Conservation (phyloP, 2,329 filamentous ascomycete genomes). For the Macrophomina phaseolina region DNA sequence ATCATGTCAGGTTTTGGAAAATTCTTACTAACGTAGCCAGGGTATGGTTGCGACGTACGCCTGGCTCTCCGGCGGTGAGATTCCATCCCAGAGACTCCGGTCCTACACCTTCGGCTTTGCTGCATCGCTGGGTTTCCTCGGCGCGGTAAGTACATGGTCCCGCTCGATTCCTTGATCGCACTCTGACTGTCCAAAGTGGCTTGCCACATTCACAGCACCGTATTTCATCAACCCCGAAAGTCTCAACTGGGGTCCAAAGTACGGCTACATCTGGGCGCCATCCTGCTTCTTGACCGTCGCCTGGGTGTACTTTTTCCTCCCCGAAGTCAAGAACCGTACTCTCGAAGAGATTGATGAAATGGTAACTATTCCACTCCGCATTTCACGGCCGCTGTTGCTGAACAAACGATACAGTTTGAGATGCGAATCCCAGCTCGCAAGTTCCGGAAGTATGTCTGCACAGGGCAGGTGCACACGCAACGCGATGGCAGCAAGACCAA, state of each 20-base stretch:
- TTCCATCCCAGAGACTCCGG: constrained; percentile 62
- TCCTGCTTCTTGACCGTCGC: constrained; percentile 46
- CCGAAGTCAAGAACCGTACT: constrained; percentile 48
- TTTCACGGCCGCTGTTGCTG: not conserved
- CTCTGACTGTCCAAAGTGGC: constrained; percentile 44
- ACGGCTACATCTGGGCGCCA: constrained; percentile 47
- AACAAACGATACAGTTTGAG: constrained; percentile 32
- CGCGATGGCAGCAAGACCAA: constrained; percentile 15
- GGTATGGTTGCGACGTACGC: constrained; percentile 62
- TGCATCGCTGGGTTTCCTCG: constrained; percentile 60
- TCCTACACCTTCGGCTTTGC: constrained; percentile 64
- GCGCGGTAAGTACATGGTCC: constrained; percentile 41
- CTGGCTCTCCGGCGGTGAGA: constrained; percentile 63
- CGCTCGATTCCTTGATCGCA: no score
- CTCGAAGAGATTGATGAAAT: constrained; percentile 43
- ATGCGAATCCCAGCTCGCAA: constrained; percentile 37
- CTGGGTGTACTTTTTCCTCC: constrained; percentile 42
- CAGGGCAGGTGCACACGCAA: constrained; percentile 28
- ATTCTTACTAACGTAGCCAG: not conserved
- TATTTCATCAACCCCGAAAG: constrained; percentile 65
- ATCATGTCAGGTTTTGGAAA: no score
- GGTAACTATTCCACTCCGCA: constrained; percentile 8
- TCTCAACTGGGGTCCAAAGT: constrained; percentile 64
- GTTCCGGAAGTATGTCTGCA: constrained; percentile 41
- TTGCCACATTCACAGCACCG: constrained; percentile 62